Evolutionary conservation across 2,329 filamentous ascomycete species (phyloP), one percentile per base, ranked within the genome.

Genomic region (Bipolaris gigantea): DNA sequence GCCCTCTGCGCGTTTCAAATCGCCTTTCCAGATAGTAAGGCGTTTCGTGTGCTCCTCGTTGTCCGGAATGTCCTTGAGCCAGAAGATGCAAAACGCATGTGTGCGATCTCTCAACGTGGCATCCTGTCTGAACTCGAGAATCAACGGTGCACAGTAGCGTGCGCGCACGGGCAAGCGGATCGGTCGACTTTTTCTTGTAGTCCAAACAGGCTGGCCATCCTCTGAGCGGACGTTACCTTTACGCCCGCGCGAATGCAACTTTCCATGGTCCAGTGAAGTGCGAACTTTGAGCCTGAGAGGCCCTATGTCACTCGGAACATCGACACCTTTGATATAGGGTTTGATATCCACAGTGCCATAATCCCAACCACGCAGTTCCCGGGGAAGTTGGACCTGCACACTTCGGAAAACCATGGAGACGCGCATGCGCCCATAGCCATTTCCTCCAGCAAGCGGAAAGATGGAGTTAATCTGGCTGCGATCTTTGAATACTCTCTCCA

Each of bases 361-460:
- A 21, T 89, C 85, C 87, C 88, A 90, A 1, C 89, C 89, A 0
- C 84, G 74, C 30, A 87, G 71, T 46, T 83, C 79, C 5, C 72
- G 76, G 1, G 85, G 85, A 2, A 85, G 74, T 61, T 87, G 80
- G 1, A 89, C 72, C 53, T 87, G 81, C 2, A 90, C 80, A 51
- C 86, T 88, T 40, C 89, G 82, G 80, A 89, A 91, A 2, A 91
- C 85, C 77, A 91, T 80, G 15, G 87, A 90, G 51, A 92, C 80
- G 10, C 88, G 79, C 35, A 83, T 81, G 38, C 86, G 81, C 1
- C 89, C 89, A 60, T 85, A 89, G 3, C 88, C 89, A n/a, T 90
- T 81, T 0, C 89, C 89, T 3, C 89, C 89, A 5, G 84, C 80
- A 2, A 92, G 72, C 0, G 89, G 88, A 66, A 84, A 91, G 54